phyloP scores from a whole-genome alignment of 306 rosid genomes.

The Lathyrus aphaca region DNA sequence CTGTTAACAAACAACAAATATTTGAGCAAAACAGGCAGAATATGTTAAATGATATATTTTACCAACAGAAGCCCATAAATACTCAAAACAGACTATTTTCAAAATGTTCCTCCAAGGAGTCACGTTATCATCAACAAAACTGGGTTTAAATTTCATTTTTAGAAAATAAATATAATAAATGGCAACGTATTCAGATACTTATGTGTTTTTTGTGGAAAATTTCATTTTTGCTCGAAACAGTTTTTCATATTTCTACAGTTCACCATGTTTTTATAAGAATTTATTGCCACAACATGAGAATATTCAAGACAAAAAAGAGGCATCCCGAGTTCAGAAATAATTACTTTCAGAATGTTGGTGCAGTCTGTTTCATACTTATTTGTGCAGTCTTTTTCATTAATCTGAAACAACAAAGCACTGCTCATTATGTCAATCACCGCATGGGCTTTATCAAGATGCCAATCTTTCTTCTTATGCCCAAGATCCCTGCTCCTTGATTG shows the following conservation, averaged over 20 bases:
- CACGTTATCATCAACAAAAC: not conserved
- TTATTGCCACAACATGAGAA: slow-evolving; percentile 5
- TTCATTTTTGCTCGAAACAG: not conserved
- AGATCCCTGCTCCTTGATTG: slow-evolving; percentile 51
- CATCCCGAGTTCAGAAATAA: slow-evolving; percentile 36
- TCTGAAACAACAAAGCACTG: slow-evolving; percentile 79
- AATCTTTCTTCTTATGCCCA: slow-evolving; percentile 53
- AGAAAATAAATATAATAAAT: not conserved
- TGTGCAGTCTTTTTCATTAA: slow-evolving; percentile 44
- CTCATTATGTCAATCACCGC: slow-evolving; percentile 95
- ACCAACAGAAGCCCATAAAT: slow-evolving; percentile 2
- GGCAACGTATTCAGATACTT: no score
- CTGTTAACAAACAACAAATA: slow-evolving; percentile 56
- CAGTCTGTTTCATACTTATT: slow-evolving; percentile 61
- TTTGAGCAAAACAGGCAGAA: slow-evolving; percentile 26
- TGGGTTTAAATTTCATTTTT: not conserved
- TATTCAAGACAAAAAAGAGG: slow-evolving; percentile 21
- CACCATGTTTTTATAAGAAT: slow-evolving; percentile 9
- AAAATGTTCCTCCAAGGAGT: slow-evolving; percentile 10
- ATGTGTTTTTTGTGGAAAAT: no score
- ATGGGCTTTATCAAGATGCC: slow-evolving; percentile 89
- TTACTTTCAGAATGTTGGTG: slow-evolving; percentile 92
- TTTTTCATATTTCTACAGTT: slow-evolving; percentile 7
- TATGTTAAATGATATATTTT: slow-evolving; percentile 3
- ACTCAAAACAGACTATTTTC: slow-evolving; percentile 29